Evolutionary conservation across 2,329 filamentous ascomycete genomes (phyloP), one percentile per base, ranked within the genome.

Genomic region (Alternaria postmessia): DNA sequence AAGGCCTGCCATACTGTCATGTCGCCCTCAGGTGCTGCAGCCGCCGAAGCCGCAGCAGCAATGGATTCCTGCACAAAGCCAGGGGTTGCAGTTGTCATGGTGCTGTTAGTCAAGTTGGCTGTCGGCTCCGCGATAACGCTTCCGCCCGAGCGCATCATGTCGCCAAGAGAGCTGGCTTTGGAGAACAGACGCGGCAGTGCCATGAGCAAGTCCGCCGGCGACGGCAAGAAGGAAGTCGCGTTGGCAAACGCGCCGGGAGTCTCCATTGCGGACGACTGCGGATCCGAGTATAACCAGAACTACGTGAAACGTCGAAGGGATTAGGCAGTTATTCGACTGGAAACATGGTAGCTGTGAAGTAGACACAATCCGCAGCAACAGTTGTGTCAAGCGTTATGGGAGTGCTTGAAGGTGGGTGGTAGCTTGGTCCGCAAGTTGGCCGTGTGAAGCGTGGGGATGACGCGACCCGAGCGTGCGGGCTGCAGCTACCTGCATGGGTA

Each of bases 131-230:
- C 84, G 52, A 90, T 86, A 38, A 86, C 76, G 68, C 84, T 86
- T 68, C 87, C 86, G 57, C 86, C 87, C 62, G 86, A 83, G 69
- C 84, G 79, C 54, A 83, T 75, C 69, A 79, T 79, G 67, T 91
- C 88, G 16, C 80, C 80, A 67, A 90, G 86, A n/a, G 86, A 87
- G 51, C 89, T 87, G 38, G 90, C 83, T 75, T 87, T 89, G 77
- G 86, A 88, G 32, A 91, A 84, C 73, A 93, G 88, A 59, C 91
- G 85, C 51, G 91, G 91, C 4, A 91, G 86, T 18, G 87, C 89
- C 77, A 87, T 83, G 64, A 92, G 84, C 48, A 94, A 80, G 70
- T 92, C 89, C 75, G 87, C 88, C 18, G 91, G 79, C 11, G 88
- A 88, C 2, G 90, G 89, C 30, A 80, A 64, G 34, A 74, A 77